Evolutionary conservation across 768 basidiomycete genomes (phyloP), one percentile per base, ranked within the genome.

Genomic region (Gloeostereum incarnatum): DNA sequence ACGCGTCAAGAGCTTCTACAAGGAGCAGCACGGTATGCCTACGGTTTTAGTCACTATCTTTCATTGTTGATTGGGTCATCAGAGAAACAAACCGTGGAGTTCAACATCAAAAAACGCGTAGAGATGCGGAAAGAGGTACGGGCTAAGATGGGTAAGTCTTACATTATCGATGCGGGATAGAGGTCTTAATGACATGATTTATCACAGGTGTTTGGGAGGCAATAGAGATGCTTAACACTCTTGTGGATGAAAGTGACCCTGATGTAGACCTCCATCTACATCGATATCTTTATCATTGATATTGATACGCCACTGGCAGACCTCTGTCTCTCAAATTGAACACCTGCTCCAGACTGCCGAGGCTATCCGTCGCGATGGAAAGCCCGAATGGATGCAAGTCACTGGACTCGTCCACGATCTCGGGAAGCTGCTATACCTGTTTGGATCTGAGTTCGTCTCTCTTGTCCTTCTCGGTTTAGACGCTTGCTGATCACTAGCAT

Each of bases 301-400:
- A 3, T 18, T 13, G 20, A 24, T 35, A 29, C 26, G 9, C 26
- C 9, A 29, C 9, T 8, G 47, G 6, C 52, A 87, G 84, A 85
- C 84, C 2, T 67, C 63, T 45, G 58, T 86, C 20, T 78, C 86
- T 24, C 90, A 94, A 61, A 91, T 94, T 22, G 86, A 91, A 49
- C 91, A 94, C 53, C 69, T 93, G 3, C 69, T 93, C 1, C 91
- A 93, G 53, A 91, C 88, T 0, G 88, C 88, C n/a, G 88, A 91
- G 50, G 86, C 88, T 8, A 89, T 91, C 46, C 71, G 88, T 31
- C 66, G 73, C 17, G 88, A 90, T 45, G 87, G 85, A 0, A 86
- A 87, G 53, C 88, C 87, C 0, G 87, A 91, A 45, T 90, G 87
- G 87, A 89, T 90, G 87, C 86, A 89, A 63, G 73, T 89, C 40